Conservation (phyloP, 148 eudicot species). For the Chenopodium quinoa region DNA sequence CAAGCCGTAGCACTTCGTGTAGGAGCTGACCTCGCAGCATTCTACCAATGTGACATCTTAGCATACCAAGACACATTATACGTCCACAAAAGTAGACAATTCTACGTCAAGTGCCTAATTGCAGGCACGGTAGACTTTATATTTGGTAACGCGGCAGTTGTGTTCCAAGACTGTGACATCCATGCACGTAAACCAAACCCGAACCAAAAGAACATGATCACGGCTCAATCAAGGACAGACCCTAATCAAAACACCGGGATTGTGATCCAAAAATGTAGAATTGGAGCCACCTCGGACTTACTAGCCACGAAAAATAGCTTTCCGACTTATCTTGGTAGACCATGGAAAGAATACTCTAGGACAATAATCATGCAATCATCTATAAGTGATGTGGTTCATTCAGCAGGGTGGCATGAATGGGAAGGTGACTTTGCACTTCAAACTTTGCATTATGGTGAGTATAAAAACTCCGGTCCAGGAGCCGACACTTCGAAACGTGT, state of each 20-base stretch:
- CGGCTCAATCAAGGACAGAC: slow-evolving; percentile 34
- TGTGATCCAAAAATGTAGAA: slow-evolving; percentile 33
- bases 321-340: slow-evolving; percentile 28
- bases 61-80: slow-evolving; percentile 39
- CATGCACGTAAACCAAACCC: slow-evolving; percentile 36
- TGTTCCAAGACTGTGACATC: slow-evolving; percentile 36
- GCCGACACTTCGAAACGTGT: slow-evolving; percentile 23
- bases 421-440: slow-evolving; percentile 25
- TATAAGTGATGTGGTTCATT: slow-evolving; percentile 26
- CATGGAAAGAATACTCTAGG: slow-evolving; percentile 35
- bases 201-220: slow-evolving; percentile 30
- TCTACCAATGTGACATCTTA: slow-evolving; percentile 31
- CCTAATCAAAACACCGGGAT: slow-evolving; percentile 39
- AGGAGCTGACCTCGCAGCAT: slow-evolving; percentile 29
- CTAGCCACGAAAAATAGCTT: slow-evolving; percentile 16
- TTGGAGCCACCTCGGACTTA: slow-evolving; percentile 23
- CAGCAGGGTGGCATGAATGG: slow-evolving; percentile 35
- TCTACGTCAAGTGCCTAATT: slow-evolving; percentile 32
- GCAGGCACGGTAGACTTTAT: slow-evolving; percentile 33
- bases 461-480: slow-evolving; percentile 27
- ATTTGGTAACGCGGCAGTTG: slow-evolving; percentile 34
- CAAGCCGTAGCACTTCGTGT: slow-evolving; percentile 40
- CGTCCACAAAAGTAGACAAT: slow-evolving; percentile 36
- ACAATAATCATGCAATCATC: slow-evolving; percentile 25
- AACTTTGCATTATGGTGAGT: slow-evolving; percentile 29